These are phyloP conservation scores for Colletotrichum plurivorum DNA, from an alignment of 2,329 filamentous ascomycete species.

Conservation along the genomic window DNA sequence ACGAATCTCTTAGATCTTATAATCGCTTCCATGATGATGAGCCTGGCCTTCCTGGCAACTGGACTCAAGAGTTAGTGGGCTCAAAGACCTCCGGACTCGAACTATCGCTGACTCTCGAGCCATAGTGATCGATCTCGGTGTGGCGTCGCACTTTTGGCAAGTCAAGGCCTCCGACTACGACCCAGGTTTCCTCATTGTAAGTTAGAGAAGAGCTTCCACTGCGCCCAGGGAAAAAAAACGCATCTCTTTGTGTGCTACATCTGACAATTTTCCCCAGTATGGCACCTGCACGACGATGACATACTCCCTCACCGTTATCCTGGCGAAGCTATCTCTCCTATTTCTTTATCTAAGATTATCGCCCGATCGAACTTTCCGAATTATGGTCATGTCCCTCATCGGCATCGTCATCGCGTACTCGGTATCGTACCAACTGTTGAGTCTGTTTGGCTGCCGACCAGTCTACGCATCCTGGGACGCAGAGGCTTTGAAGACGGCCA, in stretches of 20 bases:
- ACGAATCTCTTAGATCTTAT: background rate
- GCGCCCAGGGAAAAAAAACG: no score
- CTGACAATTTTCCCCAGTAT: background rate
- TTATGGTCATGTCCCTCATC: slow-evolving; percentile 46
- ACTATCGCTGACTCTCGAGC: background rate
- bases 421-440: slow-evolving; percentile 41
- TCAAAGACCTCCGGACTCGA: background rate
- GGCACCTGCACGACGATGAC: slow-evolving; percentile 37
- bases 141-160: background rate
- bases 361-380: slow-evolving; percentile 49
- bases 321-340: slow-evolving; percentile 25
- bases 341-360: slow-evolving; percentile 20
- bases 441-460: slow-evolving; percentile 5
- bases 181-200: background rate
- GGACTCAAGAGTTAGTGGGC: background rate
- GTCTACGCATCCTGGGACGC: slow-evolving; percentile 10
- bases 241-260: background rate
- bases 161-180: background rate
- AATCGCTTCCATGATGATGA: background rate
- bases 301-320: slow-evolving; percentile 11
- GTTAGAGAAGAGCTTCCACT: background rate
- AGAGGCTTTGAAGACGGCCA: background rate
- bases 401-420: slow-evolving; percentile 47
- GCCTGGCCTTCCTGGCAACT: background rate
- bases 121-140: background rate